Percentiles rank a stretch among this genome's conserved stretches.
Conservation (phyloP, 1,284 basidiomycete genomes). For the Ganoderma resinaceum region DNA sequence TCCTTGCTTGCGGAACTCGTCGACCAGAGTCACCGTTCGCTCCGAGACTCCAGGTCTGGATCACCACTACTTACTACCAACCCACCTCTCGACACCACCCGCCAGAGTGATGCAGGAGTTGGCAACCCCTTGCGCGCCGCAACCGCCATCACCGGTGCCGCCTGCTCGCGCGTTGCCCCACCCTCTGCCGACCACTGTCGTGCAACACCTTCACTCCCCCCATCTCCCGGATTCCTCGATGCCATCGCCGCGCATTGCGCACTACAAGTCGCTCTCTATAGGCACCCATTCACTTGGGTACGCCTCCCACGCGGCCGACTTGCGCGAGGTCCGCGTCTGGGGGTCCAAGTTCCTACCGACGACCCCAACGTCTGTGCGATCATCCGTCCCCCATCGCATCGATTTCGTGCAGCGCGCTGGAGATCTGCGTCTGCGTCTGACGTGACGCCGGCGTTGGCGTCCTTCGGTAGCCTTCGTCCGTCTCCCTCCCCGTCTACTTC, state of each 20-base stretch:
- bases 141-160: neutral
- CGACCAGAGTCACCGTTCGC: neutral
- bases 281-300: neutral
- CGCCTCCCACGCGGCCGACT: neutral
- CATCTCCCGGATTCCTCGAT: neutral
- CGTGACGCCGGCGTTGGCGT: neutral
- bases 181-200: neutral
- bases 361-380: neutral
- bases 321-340: neutral
- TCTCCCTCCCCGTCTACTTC: neutral
- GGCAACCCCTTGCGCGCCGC: neutral
- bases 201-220: neutral
- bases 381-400: neutral
- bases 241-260: neutral
- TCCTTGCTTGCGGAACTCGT: neutral
- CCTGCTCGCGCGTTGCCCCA: neutral
- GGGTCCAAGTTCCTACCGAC: neutral
- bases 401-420: constrained; percentile 2
- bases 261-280: neutral
- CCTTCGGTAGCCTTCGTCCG: neutral
- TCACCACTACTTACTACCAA: neutral
- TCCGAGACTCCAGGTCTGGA: neutral
- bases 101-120: neutral
- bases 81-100: neutral
- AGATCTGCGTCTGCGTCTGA: constrained; percentile 3